Evolutionary conservation across 371 early-diverging fungal species (phyloP).

Genomic region (Haplosporangium sp.): DNA sequence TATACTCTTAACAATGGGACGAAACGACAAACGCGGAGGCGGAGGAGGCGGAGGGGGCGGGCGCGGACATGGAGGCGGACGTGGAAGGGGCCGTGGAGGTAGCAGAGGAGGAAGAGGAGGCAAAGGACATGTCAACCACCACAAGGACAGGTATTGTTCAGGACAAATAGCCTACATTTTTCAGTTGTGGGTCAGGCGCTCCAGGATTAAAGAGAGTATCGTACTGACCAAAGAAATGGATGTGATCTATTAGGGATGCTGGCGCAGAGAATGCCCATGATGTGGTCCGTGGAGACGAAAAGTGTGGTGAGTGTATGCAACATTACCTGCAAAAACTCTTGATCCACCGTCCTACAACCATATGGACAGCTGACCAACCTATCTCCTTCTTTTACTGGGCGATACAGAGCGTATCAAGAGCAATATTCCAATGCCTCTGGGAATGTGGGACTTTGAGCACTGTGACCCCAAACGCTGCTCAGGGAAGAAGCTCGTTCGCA

Average conservation of each 20-base stretch:
- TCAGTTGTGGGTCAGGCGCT: no score
- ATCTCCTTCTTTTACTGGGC: no score
- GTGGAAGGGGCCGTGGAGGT: slow-evolving; percentile 54
- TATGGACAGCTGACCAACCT: no score
- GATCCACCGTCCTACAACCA: no score
- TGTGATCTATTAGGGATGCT: slow-evolving; percentile 25
- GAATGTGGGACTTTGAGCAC: slow-evolving; percentile 98
- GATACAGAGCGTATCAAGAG: slow-evolving; percentile 34
- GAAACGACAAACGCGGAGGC: slow-evolving; percentile 45
- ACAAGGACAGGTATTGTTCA: slow-evolving; percentile 40
- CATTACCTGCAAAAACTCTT: neutral
- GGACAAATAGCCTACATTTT: no score
- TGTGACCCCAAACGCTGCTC: slow-evolving; percentile 99
- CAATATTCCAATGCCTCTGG: slow-evolving; percentile 80
- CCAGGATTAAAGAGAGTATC: neutral
- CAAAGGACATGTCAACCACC: slow-evolving; percentile 32
- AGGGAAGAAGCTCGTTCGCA: slow-evolving; percentile 93
- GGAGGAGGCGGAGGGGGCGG: slow-evolving; percentile 32
- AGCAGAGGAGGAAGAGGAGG: slow-evolving; percentile 51
- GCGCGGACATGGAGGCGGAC: slow-evolving; percentile 48
- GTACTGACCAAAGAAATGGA: neutral
- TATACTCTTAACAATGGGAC: slow-evolving; percentile 31
- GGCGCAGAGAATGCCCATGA: slow-evolving; percentile 50
- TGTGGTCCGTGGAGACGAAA: slow-evolving; percentile 29
- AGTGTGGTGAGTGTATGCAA: slow-evolving; percentile 15